phyloP scores from a whole-genome alignment of 2,329 filamentous ascomycete species.

The Mycosphaerella arachidis region DNA sequence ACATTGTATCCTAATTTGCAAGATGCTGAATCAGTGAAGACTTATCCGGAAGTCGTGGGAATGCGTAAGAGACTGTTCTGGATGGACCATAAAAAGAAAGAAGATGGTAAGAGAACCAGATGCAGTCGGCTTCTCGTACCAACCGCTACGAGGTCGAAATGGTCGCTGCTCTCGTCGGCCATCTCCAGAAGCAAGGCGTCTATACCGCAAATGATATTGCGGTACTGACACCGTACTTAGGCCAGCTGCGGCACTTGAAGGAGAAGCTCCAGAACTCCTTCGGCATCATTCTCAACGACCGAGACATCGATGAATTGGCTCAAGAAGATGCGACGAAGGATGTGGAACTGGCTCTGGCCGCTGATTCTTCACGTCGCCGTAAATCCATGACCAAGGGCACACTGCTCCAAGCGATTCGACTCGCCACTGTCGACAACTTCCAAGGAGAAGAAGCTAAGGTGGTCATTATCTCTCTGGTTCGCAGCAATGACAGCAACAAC shows the following conservation, averaged over 20 bases:
- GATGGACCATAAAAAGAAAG: slow-evolving; percentile 54
- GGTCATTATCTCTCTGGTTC: slow-evolving; percentile 65
- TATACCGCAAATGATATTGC: slow-evolving; percentile 62
- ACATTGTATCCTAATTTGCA: slow-evolving; percentile 55
- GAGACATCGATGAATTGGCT: slow-evolving; percentile 28
- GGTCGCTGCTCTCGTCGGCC: slow-evolving; percentile 57
- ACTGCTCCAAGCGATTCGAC: slow-evolving; percentile 9
- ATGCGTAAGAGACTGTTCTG: slow-evolving; percentile 55
- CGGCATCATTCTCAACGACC: slow-evolving; percentile 56
- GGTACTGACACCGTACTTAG: slow-evolving; percentile 63
- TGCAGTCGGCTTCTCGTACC: slow-evolving; percentile 40
- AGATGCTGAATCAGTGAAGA: slow-evolving; percentile 40
- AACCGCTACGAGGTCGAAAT: slow-evolving; percentile 62
- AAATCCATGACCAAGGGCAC: slow-evolving; percentile 3
- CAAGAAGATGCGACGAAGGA: slow-evolving; percentile 9
- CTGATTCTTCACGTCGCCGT: too few relatives aligned
- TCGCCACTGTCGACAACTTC: slow-evolving; percentile 58
- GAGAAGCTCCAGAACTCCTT: slow-evolving; percentile 1
- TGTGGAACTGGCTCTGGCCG: slow-evolving; percentile 24
- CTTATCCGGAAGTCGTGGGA: slow-evolving; percentile 42
- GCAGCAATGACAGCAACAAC: slow-evolving; percentile 56
- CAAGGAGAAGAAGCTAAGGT: slow-evolving; percentile 73
- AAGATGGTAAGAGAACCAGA: slow-evolving; percentile 34
- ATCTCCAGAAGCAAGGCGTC: slow-evolving; percentile 60
- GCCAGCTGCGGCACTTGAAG: slow-evolving; percentile 53